Conservation (phyloP, 208 protist genomes). For the Trypanosoma platydactyli region DNA sequence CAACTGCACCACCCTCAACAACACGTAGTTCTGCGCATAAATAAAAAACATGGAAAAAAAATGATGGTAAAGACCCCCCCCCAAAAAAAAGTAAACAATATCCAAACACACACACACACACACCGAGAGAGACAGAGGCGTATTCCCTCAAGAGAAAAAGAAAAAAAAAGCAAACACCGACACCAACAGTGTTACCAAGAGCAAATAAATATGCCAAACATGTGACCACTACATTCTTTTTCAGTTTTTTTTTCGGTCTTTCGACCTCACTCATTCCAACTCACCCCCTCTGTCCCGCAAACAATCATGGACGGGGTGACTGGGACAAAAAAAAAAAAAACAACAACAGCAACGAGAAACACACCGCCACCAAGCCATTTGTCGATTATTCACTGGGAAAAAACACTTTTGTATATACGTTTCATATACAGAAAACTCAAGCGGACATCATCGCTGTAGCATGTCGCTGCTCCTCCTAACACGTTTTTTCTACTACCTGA, state of each 20-base stretch:
- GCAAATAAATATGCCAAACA: background rate
- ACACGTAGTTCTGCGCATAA: no score
- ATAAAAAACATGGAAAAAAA: background rate
- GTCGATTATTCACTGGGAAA: conserved; percentile 19
- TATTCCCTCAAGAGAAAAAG: no score
- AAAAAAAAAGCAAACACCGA: background rate
- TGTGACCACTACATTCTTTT: background rate
- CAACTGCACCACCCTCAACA: background rate
- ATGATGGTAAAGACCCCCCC: background rate
- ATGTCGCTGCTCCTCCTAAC: background rate
- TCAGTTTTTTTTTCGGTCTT: background rate
- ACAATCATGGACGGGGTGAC: no score
- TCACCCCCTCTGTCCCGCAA: no score
- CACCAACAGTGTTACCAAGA: no score
- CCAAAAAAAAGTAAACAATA: conserved; percentile 3
- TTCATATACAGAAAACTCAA: conserved; percentile 37
- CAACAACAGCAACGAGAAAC: no score
- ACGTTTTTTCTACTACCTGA: background rate
- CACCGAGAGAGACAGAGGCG: background rate
- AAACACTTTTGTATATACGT: conserved; percentile 25
- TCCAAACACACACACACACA: background rate
- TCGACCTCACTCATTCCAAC: background rate
- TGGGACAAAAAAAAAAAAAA: no score
- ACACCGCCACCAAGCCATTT: no score
- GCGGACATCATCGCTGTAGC: conserved; percentile 29